Evolutionary conservation across 192 early-diverging fungal genomes (phyloP), one percentile per base, ranked within the genome.

Genomic region (Coemansia sp.): DNA sequence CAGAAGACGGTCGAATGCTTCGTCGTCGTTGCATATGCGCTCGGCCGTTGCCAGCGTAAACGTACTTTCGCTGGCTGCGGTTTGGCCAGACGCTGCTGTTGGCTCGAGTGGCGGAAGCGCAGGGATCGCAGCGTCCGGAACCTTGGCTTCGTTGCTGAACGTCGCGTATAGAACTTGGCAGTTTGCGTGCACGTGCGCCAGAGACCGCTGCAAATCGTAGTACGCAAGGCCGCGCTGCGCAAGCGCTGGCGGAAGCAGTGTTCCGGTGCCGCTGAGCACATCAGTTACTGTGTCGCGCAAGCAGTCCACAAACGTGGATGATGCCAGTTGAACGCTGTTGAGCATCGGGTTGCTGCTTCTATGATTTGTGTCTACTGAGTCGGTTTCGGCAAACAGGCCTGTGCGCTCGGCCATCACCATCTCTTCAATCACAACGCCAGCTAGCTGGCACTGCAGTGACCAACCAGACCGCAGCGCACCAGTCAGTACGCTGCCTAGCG

Each of bases 381-480:
- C 38, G 1, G 38, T 0, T 20, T 9, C 23, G 9, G 59, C 62
- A n/a, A 67, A 62, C 20, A 65, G 55, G 11, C 78, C 79, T 22
- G 66, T 69, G 40, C 54, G 73, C 52, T 86, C 73, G 10, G 89
- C 85, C 32, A 83, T 66, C 7, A 90, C 89, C 83, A 90, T 91
- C 69, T 95, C 94, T 59, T 96, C 92, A 34, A 93, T 73, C 0
- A 92, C 76, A 22, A 94, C 85, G 50, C 87, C 82, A 3, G 87
- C 86, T 49, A 95, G 75, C 65, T 92, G 87, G 19, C 91, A 86
- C 55, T 95, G 91, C 52, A 90, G 81, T 22, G 92, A 90, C 85
- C 87, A 90, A 0, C 85, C 76, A 22, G 91, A 91, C 14, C 75
- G 82, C 32, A 94, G 72, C 48, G 90, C 87, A 0, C 82, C 79